phyloP scores from a whole-genome alignment of 371 early-diverging fungal species.

The Mortierella sp. region DNA sequence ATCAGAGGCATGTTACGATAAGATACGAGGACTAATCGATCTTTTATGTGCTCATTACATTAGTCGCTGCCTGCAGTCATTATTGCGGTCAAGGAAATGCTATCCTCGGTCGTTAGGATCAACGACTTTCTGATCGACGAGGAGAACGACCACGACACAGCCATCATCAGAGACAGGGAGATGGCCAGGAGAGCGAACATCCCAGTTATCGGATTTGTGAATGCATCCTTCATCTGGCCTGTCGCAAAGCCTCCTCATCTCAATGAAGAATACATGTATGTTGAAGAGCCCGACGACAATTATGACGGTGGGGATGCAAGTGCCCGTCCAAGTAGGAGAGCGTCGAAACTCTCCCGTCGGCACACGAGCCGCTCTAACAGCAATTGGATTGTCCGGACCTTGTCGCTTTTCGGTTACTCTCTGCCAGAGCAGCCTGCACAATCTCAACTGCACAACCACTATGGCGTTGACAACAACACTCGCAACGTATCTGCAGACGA shows the following conservation, averaged over 20 bases:
- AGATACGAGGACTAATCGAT: no score
- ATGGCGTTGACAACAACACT: conserved; percentile 7
- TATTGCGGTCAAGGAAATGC: conserved; percentile 34
- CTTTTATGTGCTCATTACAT: background rate
- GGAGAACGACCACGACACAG: conserved; percentile 51
- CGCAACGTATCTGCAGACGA: conserved; percentile 2
- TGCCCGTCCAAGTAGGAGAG: background rate
- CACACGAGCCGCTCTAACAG: conserved; percentile 8
- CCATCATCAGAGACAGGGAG: conserved; percentile 40
- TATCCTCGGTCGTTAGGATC: conserved; percentile 37
- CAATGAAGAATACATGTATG: conserved; percentile 20
- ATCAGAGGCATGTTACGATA: no score
- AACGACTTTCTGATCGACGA: conserved; percentile 45
- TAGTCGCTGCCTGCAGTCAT: conserved; percentile 38
- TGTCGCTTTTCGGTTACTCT: conserved; percentile 48
- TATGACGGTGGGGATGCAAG: background rate
- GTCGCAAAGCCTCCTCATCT: conserved; percentile 18
- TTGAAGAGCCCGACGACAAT: conserved; percentile 36
- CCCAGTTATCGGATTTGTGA: conserved; percentile 49
- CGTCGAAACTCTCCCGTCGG: conserved; percentile 1
- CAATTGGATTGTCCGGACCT: conserved; percentile 46
- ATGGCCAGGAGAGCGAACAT: conserved; percentile 51
- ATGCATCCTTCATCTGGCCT: conserved; percentile 50
- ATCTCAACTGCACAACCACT: conserved; percentile 7
- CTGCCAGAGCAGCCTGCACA: conserved; percentile 25